These are phyloP conservation scores for Pseudocercospora fuligena DNA, from an alignment of 2,329 filamentous ascomycete species.

Conservation along the genomic window DNA sequence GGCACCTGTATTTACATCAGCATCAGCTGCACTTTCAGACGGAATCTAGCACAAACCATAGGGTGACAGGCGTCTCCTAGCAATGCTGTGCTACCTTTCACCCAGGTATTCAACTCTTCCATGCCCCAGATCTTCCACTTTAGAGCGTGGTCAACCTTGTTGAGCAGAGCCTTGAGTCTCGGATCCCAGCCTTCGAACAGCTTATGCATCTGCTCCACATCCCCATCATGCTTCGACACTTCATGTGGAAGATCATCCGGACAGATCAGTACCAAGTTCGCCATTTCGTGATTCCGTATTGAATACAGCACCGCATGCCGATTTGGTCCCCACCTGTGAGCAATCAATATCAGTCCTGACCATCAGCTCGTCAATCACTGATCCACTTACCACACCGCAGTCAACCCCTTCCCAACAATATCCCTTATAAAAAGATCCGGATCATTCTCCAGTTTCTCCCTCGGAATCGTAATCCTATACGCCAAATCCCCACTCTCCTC, in stretches of 20 bases:
- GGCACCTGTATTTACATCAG: slow-evolving; percentile 40
- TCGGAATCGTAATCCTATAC: slow-evolving; percentile 62
- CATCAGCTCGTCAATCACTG: neutral
- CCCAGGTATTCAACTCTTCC: slow-evolving; percentile 19
- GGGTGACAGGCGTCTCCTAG: slow-evolving; percentile 65
- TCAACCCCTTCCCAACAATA: slow-evolving; percentile 18
- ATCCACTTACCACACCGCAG: slow-evolving; percentile 56
- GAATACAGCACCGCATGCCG: slow-evolving; percentile 66
- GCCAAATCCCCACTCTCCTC: slow-evolving; percentile 66
- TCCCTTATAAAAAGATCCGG: slow-evolving; percentile 10
- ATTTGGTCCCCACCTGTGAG: slow-evolving; percentile 54
- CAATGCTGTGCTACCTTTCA: slow-evolving; percentile 11
- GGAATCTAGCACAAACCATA: slow-evolving; percentile 50
- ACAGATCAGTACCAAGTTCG: slow-evolving; percentile 67
- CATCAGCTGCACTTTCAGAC: neutral
- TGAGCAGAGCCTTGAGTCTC: slow-evolving; percentile 49
- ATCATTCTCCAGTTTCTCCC: slow-evolving; percentile 52
- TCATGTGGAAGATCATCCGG: slow-evolving; percentile 64
- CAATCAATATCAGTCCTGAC: neutral
- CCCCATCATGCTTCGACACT: slow-evolving; percentile 57
- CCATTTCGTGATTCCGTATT: slow-evolving; percentile 60
- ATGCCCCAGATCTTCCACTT: slow-evolving; percentile 65
- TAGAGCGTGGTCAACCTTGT: slow-evolving; percentile 60
- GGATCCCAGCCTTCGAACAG: slow-evolving; percentile 69
- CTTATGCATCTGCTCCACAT: slow-evolving; percentile 62